phyloP scores from a whole-genome alignment of 2,329 filamentous ascomycete species.

The Fusarium irregulare region DNA sequence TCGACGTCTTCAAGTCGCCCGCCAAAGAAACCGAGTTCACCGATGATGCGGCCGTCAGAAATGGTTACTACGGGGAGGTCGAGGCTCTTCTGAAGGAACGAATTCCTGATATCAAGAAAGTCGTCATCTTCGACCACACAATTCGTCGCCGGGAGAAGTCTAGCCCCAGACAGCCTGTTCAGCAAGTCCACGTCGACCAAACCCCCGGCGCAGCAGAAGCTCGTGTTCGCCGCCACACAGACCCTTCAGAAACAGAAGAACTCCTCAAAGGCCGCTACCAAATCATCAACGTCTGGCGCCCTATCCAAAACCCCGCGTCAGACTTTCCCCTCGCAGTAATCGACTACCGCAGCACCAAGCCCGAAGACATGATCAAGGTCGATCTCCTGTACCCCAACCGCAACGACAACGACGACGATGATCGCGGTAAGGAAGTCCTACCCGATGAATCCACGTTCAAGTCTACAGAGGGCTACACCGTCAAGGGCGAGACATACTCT shows the following conservation, averaged over 20 bases:
- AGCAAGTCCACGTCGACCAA: conserved; percentile 79
- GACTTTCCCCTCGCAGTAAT: conserved; percentile 43
- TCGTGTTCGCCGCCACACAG: conserved; percentile 70
- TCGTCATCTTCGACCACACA: conserved; percentile 79
- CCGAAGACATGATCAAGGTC: conserved; percentile 41
- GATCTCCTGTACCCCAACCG: conserved; percentile 43
- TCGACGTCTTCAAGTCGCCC: conserved; percentile 41
- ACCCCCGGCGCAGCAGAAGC: conserved; percentile 70
- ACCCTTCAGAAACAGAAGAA: conserved; percentile 56
- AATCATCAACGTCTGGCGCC: conserved; percentile 63
- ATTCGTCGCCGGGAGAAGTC: conserved; percentile 67
- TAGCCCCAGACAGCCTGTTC: conserved; percentile 71
- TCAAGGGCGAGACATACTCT: conserved; percentile 41
- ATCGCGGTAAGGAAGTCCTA: conserved; percentile 40
- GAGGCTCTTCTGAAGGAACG: conserved; percentile 66
- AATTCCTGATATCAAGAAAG: conserved; percentile 66
- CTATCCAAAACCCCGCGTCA: conserved; percentile 44
- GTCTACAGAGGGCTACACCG: conserved; percentile 39
- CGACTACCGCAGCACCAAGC: conserved; percentile 41
- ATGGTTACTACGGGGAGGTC: conserved; percentile 71
- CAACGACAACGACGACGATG: conserved; percentile 35
- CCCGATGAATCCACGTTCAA: conserved; percentile 27
- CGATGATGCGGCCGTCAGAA: conserved; percentile 65
- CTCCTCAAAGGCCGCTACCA: conserved; percentile 57
- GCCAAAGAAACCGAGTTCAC: conserved; percentile 65